Conservation (phyloP, 106 monocot species). For the Dendrobium catenatum region DNA sequence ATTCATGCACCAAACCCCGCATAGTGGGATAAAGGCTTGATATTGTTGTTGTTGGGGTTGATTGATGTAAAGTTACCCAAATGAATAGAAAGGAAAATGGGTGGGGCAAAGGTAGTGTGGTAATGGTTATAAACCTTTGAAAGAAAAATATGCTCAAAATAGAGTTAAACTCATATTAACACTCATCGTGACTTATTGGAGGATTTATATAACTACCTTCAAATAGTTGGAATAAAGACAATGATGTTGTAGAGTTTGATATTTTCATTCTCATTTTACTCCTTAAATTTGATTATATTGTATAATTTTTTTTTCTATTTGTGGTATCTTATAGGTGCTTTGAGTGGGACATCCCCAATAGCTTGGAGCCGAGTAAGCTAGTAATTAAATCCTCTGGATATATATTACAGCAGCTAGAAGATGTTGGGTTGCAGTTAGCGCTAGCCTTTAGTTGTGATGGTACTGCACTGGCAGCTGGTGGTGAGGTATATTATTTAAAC, state of each 20-base stretch:
- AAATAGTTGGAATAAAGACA: background rate
- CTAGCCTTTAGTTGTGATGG: conserved; percentile 72
- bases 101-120: background rate
- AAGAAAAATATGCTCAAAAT: background rate
- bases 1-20: too few relatives aligned
- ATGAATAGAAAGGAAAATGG: background rate
- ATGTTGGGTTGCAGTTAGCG: conserved; percentile 60
- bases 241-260: background rate
- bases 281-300: background rate
- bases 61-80: background rate
- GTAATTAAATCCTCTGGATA: conserved; percentile 36
- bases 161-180: background rate
- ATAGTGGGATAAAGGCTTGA: too few relatives aligned
- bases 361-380: conserved; percentile 11
- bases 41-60: too few relatives aligned
- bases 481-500: conserved; percentile 50
- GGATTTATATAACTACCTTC: background rate
- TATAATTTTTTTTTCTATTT: background rate
- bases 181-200: too few relatives aligned
- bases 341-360: conserved; percentile 39
- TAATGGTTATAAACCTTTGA: background rate
- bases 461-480: conserved; percentile 72
- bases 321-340: conserved; percentile 46
- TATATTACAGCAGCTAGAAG: conserved; percentile 37
- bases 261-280: background rate